Evolutionary conservation across 805 yeast genomes (phyloP), one percentile per base, ranked within the genome.

Genomic region (Teunomyces gatunensis): DNA sequence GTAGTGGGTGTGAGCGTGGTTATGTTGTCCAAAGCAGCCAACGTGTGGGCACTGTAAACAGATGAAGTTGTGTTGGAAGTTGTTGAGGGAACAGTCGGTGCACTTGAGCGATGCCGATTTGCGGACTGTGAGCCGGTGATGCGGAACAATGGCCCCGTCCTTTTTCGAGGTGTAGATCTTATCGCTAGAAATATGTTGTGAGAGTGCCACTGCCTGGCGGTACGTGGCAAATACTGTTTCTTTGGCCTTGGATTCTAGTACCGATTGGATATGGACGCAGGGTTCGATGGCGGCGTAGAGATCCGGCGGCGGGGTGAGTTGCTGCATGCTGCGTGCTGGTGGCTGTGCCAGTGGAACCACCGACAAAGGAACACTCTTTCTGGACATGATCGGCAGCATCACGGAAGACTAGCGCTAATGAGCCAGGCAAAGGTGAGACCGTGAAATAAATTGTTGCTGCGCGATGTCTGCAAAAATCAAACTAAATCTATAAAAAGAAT

Each of bases 31-130:
- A 69, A 79, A 75, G 60, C 95, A 87, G 1, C 92, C 92, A 46
- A 84, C 80, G 59, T 80, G 82, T 0, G 90, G 85, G 60, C 95
- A 87, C 59, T 86, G 91, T 34, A 87, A 63, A 62, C 96, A 87
- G 20, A 71, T 67, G 74, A 86, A 78, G 56, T 75, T 83, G 20
- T 71, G 56, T 51, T 72, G 58, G 57, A 75, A 71, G 54, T 74
- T 62, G 39, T 59, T 59, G 21, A 68, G 55, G 7, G 65, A 57
- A 55, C 88, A 83, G 29, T 73, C 77, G 20, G 77, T 66, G 56
- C 89, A 83, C 48, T 67, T 68, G 23, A 82, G 59, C 2, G 80
- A 73, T 35, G 63, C 67, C 2, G 75, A 56, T 55, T 77, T 75
- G 45, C 77, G 59, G 28, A 63, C 67, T 41, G 71, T 53, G 34